Evolutionary conservation across 805 yeast species (phyloP), one percentile per base, ranked within the genome.

Genomic region (Candida fluviatilis): DNA sequence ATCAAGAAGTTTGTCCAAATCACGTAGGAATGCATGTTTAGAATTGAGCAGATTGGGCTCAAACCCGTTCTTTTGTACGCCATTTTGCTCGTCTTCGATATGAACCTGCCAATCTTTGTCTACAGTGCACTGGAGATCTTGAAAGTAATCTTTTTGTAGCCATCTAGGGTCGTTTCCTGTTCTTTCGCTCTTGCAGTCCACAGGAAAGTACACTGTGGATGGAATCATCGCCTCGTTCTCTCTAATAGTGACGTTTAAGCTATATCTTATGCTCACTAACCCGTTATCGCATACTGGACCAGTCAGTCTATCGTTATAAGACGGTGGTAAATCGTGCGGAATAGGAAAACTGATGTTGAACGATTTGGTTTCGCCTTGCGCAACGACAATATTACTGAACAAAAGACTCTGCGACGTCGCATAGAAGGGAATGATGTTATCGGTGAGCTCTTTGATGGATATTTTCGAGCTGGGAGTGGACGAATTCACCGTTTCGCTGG

Each of bases 261-360:
- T 56, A 48, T 68, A 67, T 25, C 52, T 52, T 6, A 68, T 59
- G 37, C 70, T 62, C 2, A 64, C 48, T 39, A 55, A 52, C 2
- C 72, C 73, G 34, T 59, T 69, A 29, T 67, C 72, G 24, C 69
- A 55, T 3, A 55, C 53, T 1, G 60, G 49, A 0, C 71, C 69
- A 0, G 72, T 62, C 71, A 64, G 69, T 12, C 52, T 49, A 5
- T 66, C 47, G 44, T 68, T 68, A 48, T 68, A 68, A 11, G 65
- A 56, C 0, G 74, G 74, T 5, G 74, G 71, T 23, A 59, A 45
- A 12, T 47, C 45, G 5, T 38, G 36, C n/a, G 42, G 36, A 2
- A 55, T 39, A 1, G 57, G 60, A 38, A 64, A 48, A 30, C 43
- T 51, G 6, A 66, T 36, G 13, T 37, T 45, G 43, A 53, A 61